A percentile compares a stretch with the other conserved stretches of the same genome.
Evolutionary conservation across 2,329 filamentous ascomycete genomes (phyloP).

Genomic region (Pseudocercospora eumusae): DNA sequence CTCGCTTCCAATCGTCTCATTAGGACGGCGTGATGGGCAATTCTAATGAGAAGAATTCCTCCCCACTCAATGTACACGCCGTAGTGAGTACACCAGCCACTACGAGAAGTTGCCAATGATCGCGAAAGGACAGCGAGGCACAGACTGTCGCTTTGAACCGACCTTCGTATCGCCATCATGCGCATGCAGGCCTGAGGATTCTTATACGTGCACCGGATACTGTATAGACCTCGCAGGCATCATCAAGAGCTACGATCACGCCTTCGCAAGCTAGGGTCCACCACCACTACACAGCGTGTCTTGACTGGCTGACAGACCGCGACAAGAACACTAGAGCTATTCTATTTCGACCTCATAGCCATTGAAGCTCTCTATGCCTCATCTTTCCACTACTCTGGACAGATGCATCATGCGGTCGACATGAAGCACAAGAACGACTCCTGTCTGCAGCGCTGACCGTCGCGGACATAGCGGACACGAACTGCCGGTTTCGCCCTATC

Average conservation of each 20-base stretch:
- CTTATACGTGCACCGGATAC: neutral
- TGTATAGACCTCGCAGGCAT: neutral
- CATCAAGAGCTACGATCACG: slow-evolving; percentile 5
- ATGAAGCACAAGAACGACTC: neutral
- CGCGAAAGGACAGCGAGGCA: neutral
- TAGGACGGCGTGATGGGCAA: no score
- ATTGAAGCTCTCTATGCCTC: no score
- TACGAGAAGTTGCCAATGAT: neutral
- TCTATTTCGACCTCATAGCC: slow-evolving; percentile 1
- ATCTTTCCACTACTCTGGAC: no score
- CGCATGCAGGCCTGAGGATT: neutral
- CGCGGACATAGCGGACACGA: neutral
- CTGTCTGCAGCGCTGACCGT: neutral
- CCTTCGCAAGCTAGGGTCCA: slow-evolving; percentile 2
- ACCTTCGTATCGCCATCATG: neutral
- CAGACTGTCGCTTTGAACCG: neutral
- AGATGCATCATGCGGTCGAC: no score
- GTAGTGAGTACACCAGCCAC: neutral
- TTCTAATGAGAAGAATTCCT: neutral
- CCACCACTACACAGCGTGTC: neutral
- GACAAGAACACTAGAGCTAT: neutral
- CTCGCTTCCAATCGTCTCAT: neutral
- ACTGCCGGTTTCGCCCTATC: neutral
- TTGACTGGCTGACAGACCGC: slow-evolving; percentile 4
- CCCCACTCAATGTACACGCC: neutral